These are phyloP conservation scores for Triticum urartu DNA, from an alignment of 176 grass and related monocot species.

Conservation along the genomic window DNA sequence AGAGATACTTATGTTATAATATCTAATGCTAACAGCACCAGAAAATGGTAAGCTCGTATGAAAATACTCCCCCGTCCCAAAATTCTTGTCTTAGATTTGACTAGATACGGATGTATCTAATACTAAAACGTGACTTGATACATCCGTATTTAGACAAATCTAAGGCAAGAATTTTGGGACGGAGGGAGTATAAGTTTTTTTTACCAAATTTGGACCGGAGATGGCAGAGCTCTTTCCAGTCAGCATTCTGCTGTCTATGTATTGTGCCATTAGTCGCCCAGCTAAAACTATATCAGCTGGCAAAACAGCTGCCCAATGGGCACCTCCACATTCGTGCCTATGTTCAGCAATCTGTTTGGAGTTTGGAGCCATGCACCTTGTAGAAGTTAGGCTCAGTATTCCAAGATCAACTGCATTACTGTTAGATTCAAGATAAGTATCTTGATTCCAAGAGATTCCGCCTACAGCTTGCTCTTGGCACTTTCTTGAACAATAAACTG, in stretches of 20 bases:
- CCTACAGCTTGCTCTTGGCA: slow-evolving; percentile 61
- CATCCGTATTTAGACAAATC: no score
- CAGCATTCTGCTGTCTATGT: slow-evolving; percentile 54
- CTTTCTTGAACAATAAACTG: slow-evolving; percentile 80
- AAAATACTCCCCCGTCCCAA: background rate
- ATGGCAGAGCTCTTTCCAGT: slow-evolving; percentile 36
- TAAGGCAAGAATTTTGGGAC: no score
- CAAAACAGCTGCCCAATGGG: slow-evolving; percentile 88
- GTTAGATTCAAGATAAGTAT: slow-evolving; percentile 17
- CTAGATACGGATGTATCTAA: no score
- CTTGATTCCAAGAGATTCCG: slow-evolving; percentile 33
- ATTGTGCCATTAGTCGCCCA: slow-evolving; percentile 59
- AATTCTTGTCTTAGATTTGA: no score
- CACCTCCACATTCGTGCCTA: slow-evolving; percentile 92
- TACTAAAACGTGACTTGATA: no score
- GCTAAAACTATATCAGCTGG: slow-evolving; percentile 87
- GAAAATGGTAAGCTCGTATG: background rate
- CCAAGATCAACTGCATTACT: slow-evolving; percentile 32
- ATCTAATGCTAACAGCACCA: slow-evolving; percentile 15
- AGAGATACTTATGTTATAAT: background rate
- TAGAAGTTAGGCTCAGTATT: slow-evolving; percentile 41
- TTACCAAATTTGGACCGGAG: slow-evolving; percentile 59
- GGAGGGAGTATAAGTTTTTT: background rate
- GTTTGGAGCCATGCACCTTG: slow-evolving; percentile 28
- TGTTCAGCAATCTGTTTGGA: slow-evolving; percentile 63